Conservation (phyloP, 306 rosid species). For the Trichosanthes cucumerina region DNA sequence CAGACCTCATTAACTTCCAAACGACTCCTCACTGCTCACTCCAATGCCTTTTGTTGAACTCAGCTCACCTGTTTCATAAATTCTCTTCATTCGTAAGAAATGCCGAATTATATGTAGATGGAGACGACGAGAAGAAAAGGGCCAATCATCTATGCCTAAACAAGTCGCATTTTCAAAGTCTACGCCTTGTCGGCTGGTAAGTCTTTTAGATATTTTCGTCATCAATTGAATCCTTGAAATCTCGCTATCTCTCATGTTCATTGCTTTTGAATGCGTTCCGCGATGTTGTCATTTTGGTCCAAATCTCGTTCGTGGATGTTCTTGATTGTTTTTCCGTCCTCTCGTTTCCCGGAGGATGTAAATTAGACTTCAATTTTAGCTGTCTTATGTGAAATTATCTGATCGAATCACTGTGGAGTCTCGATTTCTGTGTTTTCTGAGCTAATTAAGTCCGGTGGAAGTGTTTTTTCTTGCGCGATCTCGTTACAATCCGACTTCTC, state of each 20-base stretch:
- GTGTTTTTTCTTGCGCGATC: neutral
- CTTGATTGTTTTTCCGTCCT: neutral
- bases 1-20: neutral
- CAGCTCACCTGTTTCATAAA: neutral
- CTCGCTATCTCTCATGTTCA: neutral
- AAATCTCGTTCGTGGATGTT: neutral
- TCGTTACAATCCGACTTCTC: neutral
- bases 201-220: neutral
- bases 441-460: neutral
- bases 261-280: neutral
- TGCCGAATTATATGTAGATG: neutral
- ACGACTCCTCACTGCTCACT: neutral
- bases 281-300: neutral
- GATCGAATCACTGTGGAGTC: neutral
- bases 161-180: neutral
- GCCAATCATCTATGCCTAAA: neutral
- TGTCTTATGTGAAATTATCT: neutral
- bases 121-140: neutral
- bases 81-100: neutral
- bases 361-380: neutral
- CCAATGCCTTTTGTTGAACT: neutral
- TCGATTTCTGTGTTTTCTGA: neutral
- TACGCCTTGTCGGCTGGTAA: conserved; percentile 9
- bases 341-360: neutral
- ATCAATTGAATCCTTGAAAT: neutral